Percentiles rank a stretch among this genome's conserved stretches.
phyloP scores from a whole-genome alignment of 2,329 filamentous ascomycete species.

The Botrytis sinoallii region DNA sequence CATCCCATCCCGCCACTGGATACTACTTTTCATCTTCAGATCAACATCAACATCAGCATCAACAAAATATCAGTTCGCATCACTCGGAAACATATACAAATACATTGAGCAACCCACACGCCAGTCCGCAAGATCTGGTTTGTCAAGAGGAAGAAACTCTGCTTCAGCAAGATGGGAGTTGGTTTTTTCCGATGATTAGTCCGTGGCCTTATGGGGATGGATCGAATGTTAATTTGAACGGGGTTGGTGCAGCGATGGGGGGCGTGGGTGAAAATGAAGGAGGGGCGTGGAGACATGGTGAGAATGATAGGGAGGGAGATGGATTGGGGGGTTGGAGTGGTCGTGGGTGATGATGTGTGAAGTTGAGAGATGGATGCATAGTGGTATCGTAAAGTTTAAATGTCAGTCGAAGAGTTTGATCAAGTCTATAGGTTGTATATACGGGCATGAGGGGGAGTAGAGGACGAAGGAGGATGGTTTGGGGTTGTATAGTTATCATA shows the following conservation, averaged over 20 bases:
- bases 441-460: not conserved
- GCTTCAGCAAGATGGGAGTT: not conserved
- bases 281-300: not conserved
- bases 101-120: not conserved
- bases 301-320: not conserved
- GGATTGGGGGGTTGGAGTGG: not conserved
- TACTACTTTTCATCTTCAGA: conserved; percentile 3
- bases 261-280: not conserved
- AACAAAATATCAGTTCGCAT: not conserved
- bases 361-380: not conserved
- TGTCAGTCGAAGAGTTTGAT: not conserved
- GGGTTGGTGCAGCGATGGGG: not conserved
- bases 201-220: not conserved
- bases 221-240: not conserved
- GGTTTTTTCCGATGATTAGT: conserved; percentile 2
- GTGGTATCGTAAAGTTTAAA: not conserved
- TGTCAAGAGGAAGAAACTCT: not conserved
- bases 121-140: not conserved
- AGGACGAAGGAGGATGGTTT: not conserved
- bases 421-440: not conserved
- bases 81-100: not conserved
- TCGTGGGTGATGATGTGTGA: not conserved
- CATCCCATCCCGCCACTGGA: not conserved
- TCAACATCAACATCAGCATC: not conserved
- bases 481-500: not conserved